These are phyloP conservation scores for Botrytis fabae DNA, from an alignment of 2,329 filamentous ascomycete species.

Conservation along the genomic window DNA sequence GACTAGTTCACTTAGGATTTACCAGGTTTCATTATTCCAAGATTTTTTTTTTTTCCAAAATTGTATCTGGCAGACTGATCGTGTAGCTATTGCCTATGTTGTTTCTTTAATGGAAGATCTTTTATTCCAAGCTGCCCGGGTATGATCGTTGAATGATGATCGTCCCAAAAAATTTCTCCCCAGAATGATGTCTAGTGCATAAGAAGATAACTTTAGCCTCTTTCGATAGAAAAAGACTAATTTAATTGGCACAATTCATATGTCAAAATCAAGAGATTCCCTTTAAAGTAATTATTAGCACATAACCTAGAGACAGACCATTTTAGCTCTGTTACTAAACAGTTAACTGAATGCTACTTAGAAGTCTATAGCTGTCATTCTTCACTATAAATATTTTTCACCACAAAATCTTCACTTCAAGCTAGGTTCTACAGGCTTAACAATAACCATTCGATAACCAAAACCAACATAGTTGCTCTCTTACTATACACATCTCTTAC, in stretches of 20 bases:
- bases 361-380: background rate
- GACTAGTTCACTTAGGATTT: background rate
- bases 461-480: background rate
- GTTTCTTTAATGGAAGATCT: background rate
- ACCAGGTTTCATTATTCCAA: background rate
- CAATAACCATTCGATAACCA: background rate
- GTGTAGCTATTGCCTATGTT: accelerated
- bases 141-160: background rate
- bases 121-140: background rate
- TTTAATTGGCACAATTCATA: background rate
- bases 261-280: too few species aligned
- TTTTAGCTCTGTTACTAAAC: background rate
- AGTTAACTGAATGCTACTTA: background rate
- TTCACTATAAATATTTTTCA: background rate
- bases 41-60: too few species aligned
- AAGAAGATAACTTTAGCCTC: background rate
- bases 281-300: background rate
- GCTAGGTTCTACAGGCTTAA: background rate
- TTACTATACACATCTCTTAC: background rate
- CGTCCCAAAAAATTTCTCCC: background rate
- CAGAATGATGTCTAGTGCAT: background rate
- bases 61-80: background rate
- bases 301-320: background rate
- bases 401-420: background rate
- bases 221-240: background rate